Base-by-base conservation (phyloP, 192 early-diverging fungal genomes). In the Rhizophagus clarus region DNA sequence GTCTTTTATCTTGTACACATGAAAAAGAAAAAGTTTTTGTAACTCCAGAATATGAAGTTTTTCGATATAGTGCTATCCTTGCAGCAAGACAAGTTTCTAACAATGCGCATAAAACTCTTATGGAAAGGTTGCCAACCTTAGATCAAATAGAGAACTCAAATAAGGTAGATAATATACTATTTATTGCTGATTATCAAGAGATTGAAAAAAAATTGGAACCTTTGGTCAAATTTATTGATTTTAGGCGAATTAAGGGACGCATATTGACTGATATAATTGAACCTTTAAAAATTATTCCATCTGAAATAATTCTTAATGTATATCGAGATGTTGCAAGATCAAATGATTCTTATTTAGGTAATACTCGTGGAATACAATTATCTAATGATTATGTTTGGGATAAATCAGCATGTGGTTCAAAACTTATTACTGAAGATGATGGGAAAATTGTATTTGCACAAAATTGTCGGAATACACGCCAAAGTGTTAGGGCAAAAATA, bases 11-110 rank as follows among this genome's bases (percentile, higher is more conserved):
- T 47, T 11, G 5, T 42, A 77, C 63, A 15, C 51, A 24, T 17
- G 24, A 68, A 20, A 64, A 20, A 24, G 40, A 77, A 14, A 22
- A 67, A 67, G 20, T 14, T 20, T 77, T 77, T 47, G 62, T 40
- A 10, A 77, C 76, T 15, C 42, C 31, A 24, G 74, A 76, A 63
- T 76, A 76, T 26, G 12, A 42, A 11, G 51, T 63, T 26, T 61
- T 63, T 17, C 29, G 61, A 62, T 37, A 76, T 64, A 6, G 22
- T 24, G 34, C 34, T 26, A 32, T 63, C n/a, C 15, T 29, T 14
- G 20, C 34, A 10, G 28, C 74, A 40, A 76, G 64, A 10, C 20
- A 9, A 6, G 24, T 76, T n/a, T 76, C 74, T 31, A 24, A 34
- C 6, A n/a, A 76, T n/a, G 60, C 60, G 1, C 1, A 12, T 17